Base-by-base conservation (phyloP, 1,284 basidiomycete genomes). In the Trametes hirsuta region DNA sequence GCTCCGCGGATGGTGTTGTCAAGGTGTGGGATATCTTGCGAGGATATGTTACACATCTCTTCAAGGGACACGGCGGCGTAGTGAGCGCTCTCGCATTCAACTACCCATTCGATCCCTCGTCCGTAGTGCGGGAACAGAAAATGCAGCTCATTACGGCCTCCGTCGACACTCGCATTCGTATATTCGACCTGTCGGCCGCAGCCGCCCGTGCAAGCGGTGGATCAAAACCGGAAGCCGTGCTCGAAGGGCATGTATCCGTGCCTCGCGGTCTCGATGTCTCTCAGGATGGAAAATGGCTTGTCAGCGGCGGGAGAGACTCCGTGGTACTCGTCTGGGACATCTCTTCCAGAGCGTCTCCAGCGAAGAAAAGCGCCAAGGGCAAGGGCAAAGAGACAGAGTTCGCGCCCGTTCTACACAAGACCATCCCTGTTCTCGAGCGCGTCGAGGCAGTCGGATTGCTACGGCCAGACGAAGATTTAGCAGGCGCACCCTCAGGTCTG, bases 51-150 rank as follows among this genome's bases (percentile, higher is more conserved):
- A 99, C 97, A 0, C 97, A 99, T 74, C 84, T 95, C 12, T 96
- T 98, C 81, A 92, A 93, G 70, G 97, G 97, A 10, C 97, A 98
- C 71, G 97, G 96, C 6, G 97, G 97, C 15, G 93, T 98, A 53
- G 91, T 98, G 68, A 94, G 92, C 63, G 93, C 97, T 9, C 79
- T 97, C 53, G 80, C 84, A 46, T 98, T 97, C 77, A 89, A 90
- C 72, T 91, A 85, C 71, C 84, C 88, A 55, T 79, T 80, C 62
- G 78, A 87, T 63, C 76, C 79, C 8, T 82, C 83, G 2, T 77
- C 81, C 12, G 74, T 83, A 54, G 66, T 70, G 11, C 79, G 79
- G 46, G 76, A 79, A 49, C 77, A 76, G 65, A 82, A 80, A 52
- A 91, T 96, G 83, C 89, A 91, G 68, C 84, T 98, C 30, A 83